Conservation (phyloP, 108 stramenopile species). For the Nitzschia putrida region DNA sequence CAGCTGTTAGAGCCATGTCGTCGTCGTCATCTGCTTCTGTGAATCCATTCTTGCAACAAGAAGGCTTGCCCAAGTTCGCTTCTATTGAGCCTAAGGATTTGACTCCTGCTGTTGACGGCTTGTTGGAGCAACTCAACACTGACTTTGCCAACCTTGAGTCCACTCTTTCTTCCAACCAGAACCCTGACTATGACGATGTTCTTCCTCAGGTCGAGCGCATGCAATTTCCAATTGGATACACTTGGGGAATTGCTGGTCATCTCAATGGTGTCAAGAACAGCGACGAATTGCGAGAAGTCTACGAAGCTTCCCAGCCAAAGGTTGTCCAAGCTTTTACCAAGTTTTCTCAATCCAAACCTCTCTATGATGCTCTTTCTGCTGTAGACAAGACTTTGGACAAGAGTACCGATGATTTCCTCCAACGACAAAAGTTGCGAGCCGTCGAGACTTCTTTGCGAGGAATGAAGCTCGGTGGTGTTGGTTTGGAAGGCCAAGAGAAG, state of each 20-base stretch:
- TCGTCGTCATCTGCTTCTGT: slow-evolving; percentile 51
- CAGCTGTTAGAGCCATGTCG: slow-evolving; percentile 24
- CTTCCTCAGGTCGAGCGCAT: slow-evolving; percentile 81
- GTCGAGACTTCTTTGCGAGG: slow-evolving; percentile 69
- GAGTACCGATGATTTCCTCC: slow-evolving; percentile 42
- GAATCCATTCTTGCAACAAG: slow-evolving; percentile 77
- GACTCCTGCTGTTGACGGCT: slow-evolving; percentile 76
- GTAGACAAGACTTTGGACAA: slow-evolving; percentile 59
- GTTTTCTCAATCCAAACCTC: slow-evolving; percentile 82
- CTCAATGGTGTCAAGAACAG: slow-evolving; percentile 96
- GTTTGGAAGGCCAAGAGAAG: slow-evolving; percentile 83
- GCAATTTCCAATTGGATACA: slow-evolving; percentile 75
- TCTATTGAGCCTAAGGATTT: slow-evolving; percentile 77
- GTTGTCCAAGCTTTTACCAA: slow-evolving; percentile 88
- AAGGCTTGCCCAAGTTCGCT: slow-evolving; percentile 84
- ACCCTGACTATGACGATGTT: slow-evolving; percentile 59
- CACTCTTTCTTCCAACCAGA: slow-evolving; percentile 25
- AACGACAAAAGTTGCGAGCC: slow-evolving; percentile 75
- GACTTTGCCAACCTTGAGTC: slow-evolving; percentile 76
- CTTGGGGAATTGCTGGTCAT: slow-evolving; percentile 97
- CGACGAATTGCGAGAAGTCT: slow-evolving; percentile 89
- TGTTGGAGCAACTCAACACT: slow-evolving; percentile 65
- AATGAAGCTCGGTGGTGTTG: slow-evolving; percentile 94
- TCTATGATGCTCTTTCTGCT: slow-evolving; percentile 87
- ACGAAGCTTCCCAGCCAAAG: slow-evolving; percentile 91